phyloP scores from a whole-genome alignment of 2,329 filamentous ascomycete species.

The Emergomyces orientalis region DNA sequence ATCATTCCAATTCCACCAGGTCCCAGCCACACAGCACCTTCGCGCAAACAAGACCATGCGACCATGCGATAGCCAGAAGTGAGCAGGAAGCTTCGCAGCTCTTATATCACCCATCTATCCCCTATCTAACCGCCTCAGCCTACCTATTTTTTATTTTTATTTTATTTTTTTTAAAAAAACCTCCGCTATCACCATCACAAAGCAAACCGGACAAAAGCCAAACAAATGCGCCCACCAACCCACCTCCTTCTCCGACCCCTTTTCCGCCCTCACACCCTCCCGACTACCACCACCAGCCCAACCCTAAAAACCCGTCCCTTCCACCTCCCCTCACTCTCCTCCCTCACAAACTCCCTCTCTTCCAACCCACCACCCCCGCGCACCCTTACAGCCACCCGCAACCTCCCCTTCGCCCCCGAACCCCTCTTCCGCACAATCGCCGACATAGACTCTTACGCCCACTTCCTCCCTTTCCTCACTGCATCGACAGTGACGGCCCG shows the following conservation, averaged over 20 bases:
- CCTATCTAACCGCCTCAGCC: neutral
- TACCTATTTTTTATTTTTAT: no score
- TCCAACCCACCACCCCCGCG: constrained; percentile 43
- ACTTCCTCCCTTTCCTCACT: constrained; percentile 88
- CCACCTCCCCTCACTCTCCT: constrained; percentile 15
- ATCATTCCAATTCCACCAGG: no score
- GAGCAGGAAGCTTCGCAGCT: neutral
- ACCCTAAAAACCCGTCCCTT: constrained; percentile 11
- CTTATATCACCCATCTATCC: neutral
- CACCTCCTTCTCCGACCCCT: neutral
- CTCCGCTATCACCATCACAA: neutral
- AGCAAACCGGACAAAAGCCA: neutral
- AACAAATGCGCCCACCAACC: neutral
- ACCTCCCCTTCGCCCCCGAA: constrained; percentile 61
- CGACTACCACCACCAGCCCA: neutral
- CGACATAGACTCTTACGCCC: constrained; percentile 73
- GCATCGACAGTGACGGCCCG: constrained; percentile 67
- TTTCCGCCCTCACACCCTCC: neutral
- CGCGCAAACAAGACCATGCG: neutral
- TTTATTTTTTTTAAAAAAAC: neutral
- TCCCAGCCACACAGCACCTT: neutral
- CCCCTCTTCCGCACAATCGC: constrained; percentile 77
- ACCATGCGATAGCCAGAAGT: neutral
- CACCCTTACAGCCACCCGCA: constrained; percentile 62
- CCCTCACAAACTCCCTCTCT: constrained; percentile 10